These are phyloP conservation scores for Aspergillus ibericus DNA, from an alignment of 2,329 filamentous ascomycete genomes.

Conservation along the genomic window DNA sequence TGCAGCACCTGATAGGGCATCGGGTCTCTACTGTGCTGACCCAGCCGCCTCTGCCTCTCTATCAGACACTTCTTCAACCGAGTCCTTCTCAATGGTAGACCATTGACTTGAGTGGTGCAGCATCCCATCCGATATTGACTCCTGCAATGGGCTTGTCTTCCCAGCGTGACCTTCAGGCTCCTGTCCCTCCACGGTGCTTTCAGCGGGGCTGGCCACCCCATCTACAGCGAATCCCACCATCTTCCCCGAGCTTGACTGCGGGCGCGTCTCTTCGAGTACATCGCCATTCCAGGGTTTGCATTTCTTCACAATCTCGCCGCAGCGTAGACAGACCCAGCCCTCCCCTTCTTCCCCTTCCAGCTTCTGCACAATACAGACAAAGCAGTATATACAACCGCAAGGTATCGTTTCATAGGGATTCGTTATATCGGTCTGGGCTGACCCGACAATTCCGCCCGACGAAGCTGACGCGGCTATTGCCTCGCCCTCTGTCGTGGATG, in stretches of 20 bases:
- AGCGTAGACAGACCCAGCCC: slow-evolving; percentile 88
- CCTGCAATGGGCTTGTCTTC: slow-evolving; percentile 25
- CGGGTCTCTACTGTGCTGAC: background rate
- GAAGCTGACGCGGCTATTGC: slow-evolving; percentile 66
- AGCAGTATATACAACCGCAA: slow-evolving; percentile 93
- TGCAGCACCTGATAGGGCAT: background rate
- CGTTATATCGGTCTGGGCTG: slow-evolving; percentile 87
- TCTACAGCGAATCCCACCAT: slow-evolving; percentile 45
- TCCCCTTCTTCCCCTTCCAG: slow-evolving; percentile 92
- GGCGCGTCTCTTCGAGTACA: slow-evolving; percentile 58
- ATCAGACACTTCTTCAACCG: slow-evolving; percentile 19
- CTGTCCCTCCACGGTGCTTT: slow-evolving; percentile 13
- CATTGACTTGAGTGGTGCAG: slow-evolving; percentile 40
- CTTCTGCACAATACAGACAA: slow-evolving; percentile 86
- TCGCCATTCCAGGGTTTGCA: slow-evolving; percentile 92
- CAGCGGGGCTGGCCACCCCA: slow-evolving; percentile 19
- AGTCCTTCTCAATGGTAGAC: slow-evolving; percentile 36
- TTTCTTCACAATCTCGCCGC: slow-evolving; percentile 77
- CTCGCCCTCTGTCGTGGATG: slow-evolving; percentile 70
- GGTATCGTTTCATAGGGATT: slow-evolving; percentile 92
- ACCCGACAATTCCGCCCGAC: slow-evolving; percentile 78
- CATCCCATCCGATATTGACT: slow-evolving; percentile 33
- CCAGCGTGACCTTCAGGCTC: slow-evolving; percentile 1
- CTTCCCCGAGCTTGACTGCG: slow-evolving; percentile 38
- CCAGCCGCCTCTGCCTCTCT: background rate